These are phyloP conservation scores for Tillandsia leiboldiana DNA, from an alignment of 176 grass and related monocot genomes.

Conservation along the genomic window DNA sequence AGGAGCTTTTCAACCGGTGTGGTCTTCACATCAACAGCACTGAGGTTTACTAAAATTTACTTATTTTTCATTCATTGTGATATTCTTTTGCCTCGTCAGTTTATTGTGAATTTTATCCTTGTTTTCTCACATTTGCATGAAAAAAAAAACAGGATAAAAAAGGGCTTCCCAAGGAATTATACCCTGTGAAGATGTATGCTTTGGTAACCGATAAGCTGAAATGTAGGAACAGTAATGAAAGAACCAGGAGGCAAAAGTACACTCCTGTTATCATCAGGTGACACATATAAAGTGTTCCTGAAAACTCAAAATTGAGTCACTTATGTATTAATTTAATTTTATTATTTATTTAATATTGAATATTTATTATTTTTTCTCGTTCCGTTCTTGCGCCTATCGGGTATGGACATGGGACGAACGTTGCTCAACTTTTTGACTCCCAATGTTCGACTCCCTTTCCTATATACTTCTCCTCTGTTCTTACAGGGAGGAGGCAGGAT, in stretches of 20 bases:
- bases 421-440: no score
- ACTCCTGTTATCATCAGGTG: conserved; percentile 47
- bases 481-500: no score
- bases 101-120: background rate
- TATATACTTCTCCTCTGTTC: no score
- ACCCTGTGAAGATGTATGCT: conserved; percentile 96
- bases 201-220: conserved; percentile 55
- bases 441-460: no score
- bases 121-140: conserved; percentile 7
- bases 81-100: background rate
- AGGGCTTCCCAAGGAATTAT: conserved; percentile 70
- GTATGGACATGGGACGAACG: no score
- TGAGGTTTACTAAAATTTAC: conserved; percentile 37
- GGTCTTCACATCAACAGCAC: conserved; percentile 57
- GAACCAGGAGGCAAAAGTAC: conserved; percentile 43
- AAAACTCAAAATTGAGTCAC: no score
- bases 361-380: no score
- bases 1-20: conserved; percentile 81
- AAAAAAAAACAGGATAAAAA: conserved; percentile 70
- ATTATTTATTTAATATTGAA: no score
- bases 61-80: conserved; percentile 4
- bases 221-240: conserved; percentile 27
- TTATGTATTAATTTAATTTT: no score
- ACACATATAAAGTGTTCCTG: background rate
- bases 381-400: no score